Evolutionary conservation across 1,284 basidiomycete species (phyloP), one percentile per base, ranked within the genome.

Genomic region (Cryptococcus hybrid): DNA sequence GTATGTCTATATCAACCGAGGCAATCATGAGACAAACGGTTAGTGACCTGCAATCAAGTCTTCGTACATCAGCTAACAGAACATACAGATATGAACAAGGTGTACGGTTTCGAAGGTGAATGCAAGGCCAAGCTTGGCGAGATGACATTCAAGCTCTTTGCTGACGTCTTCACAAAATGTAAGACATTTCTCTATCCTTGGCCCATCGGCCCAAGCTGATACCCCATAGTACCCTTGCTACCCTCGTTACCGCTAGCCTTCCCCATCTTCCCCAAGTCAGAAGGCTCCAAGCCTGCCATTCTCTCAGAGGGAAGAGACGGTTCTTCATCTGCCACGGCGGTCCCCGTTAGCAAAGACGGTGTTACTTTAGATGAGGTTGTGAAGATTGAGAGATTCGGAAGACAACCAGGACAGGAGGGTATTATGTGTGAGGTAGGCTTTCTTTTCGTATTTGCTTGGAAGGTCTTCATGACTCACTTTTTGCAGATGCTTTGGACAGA

Each of bases 21-120:
- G 95, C 30, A 99, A 98, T 79, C 95, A 99, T 75, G 95, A 99
- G 80, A 89, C 94, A 52, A 92, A 73, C 54, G 74, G 73, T 76
- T 35, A 52, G 68, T 57, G n/a, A 45, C 3, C 9, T 35, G 3
- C 40, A 53, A 38, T n/a, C 40, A 13, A 7, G 35, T 38, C 30
- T 11, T 35, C 7, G 45, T 43, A 45, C 42, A 12, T 11, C 24
- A 42, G 42, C 58, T 56, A 38, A 58, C 24, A 18, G 37, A 51
- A 43, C 3, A n/a, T 39, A 9, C 9, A 76, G 92, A 97, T 60
- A 84, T 85, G 83, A 85, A 85, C 76, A 82, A 83, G 71, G 80
- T 90, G 13, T 95, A 96, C 77, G 92, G 94, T 2, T 97, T 98
- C 68, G 93, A 97, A 76, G 94, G 93, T 47, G 95, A 99, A 79